These are phyloP conservation scores for Nyssa sinensis DNA, from an alignment of 148 eudicot genomes.

Conservation along the genomic window DNA sequence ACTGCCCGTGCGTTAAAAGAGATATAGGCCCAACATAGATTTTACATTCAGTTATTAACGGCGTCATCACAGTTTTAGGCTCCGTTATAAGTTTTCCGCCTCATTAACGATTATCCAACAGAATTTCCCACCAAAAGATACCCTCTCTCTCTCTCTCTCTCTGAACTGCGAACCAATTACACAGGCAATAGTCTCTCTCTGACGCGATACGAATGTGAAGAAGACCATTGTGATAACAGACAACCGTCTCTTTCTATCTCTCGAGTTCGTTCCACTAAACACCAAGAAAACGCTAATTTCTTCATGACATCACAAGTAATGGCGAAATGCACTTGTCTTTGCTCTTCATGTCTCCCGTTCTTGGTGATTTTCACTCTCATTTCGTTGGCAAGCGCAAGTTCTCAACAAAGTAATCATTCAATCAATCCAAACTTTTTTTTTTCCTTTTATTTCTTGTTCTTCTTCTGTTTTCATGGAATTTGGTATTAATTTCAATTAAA, in stretches of 20 bases:
- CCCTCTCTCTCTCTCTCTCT: constrained; percentile 11
- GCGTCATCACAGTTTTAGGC: background rate
- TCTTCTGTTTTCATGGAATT: background rate
- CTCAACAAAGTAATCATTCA: constrained; percentile 10
- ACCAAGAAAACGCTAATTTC: background rate
- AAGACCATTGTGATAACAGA: background rate
- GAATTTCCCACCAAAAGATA: constrained; percentile 42
- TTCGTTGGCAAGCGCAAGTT: background rate
- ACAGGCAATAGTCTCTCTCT: background rate
- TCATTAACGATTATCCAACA: constrained; percentile 16
- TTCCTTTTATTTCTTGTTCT: background rate
- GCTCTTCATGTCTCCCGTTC: background rate
- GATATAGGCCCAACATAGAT: too few species aligned
- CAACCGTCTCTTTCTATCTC: background rate
- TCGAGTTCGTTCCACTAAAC: background rate
- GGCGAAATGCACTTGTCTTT: constrained; percentile 9
- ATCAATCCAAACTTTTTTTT: background rate
- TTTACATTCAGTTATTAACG: constrained; percentile 1
- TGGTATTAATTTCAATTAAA: background rate
- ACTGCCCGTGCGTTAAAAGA: too few species aligned
- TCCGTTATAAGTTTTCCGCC: background rate
- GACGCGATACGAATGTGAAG: background rate
- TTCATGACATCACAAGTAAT: background rate
- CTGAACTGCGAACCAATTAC: background rate
- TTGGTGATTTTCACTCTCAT: constrained; percentile 1